A percentile compares a stretch with the other conserved stretches of the same genome.
Evolutionary conservation across 2,329 filamentous ascomycete species (phyloP).

Genomic region (Cytospora leucostoma): DNA sequence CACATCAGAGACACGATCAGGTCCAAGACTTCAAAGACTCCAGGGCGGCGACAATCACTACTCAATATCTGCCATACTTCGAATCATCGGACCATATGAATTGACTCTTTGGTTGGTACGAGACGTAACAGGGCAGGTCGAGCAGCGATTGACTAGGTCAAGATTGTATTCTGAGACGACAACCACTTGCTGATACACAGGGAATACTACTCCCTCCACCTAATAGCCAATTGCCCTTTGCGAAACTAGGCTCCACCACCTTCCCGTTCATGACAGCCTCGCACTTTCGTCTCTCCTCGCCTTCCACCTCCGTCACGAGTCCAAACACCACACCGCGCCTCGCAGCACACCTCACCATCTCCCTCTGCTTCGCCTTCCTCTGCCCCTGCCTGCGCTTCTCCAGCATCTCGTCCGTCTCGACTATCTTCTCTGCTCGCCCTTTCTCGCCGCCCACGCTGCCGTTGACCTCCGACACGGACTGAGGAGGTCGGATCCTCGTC

Average conservation of each 20-base stretch:
- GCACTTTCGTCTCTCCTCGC: slow-evolving; percentile 46
- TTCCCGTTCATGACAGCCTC: slow-evolving; percentile 61
- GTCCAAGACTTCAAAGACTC: neutral
- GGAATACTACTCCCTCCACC: slow-evolving; percentile 52
- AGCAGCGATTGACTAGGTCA: neutral
- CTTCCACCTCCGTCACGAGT: slow-evolving; percentile 35
- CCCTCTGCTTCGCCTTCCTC: slow-evolving; percentile 47
- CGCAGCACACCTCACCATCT: slow-evolving; percentile 64
- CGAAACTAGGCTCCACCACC: slow-evolving; percentile 61
- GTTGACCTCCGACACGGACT: slow-evolving; percentile 52
- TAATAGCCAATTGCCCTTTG: slow-evolving; percentile 60
- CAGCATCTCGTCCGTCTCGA: slow-evolving; percentile 54
- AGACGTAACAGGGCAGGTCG: neutral
- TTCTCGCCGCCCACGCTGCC: slow-evolving; percentile 59
- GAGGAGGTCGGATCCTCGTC: slow-evolving; percentile 39
- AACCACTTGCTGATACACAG: neutral
- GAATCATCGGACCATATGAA: neutral
- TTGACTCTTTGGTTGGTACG: neutral
- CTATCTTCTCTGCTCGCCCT: slow-evolving; percentile 52
- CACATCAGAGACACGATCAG: neutral
- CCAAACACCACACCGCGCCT: slow-evolving; percentile 61
- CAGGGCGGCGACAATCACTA: neutral
- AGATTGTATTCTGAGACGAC: neutral
- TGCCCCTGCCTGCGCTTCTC: slow-evolving; percentile 52
- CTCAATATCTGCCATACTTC: neutral